These are phyloP conservation scores for Ilex aquifolium DNA, from an alignment of 257 asterid genomes.

Conservation along the genomic window DNA sequence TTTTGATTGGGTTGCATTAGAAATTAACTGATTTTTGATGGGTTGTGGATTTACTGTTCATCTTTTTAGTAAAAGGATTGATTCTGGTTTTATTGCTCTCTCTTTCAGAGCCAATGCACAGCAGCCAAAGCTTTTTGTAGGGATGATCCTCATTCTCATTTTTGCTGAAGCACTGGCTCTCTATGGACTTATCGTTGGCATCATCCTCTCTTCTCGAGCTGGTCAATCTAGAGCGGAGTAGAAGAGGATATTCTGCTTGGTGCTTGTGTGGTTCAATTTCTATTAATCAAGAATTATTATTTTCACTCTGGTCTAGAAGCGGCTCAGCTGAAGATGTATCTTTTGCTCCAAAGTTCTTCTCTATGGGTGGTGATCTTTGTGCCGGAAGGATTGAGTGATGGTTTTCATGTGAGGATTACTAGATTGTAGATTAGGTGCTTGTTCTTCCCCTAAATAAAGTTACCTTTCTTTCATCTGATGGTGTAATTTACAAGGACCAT, in stretches of 20 bases:
- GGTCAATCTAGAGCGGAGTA: conserved; percentile 16
- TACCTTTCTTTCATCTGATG: conserved; percentile 9
- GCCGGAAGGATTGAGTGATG: not conserved
- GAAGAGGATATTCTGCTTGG: not conserved
- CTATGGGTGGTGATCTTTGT: not conserved
- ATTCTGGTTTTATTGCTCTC: not conserved
- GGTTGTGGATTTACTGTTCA: no score
- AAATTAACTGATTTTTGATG: no score
- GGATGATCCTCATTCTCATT: conserved; percentile 81
- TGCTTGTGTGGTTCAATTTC: no score
- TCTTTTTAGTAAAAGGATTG: not conserved
- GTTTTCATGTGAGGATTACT: conserved; percentile 9
- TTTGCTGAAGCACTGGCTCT: conserved; percentile 80
- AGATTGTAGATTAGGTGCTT: conserved; percentile 30
- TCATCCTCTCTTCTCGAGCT: conserved; percentile 85
- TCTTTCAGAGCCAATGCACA: not conserved
- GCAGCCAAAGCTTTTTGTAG: conserved; percentile 15
- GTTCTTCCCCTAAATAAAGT: conserved; percentile 31
- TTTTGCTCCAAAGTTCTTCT: not conserved
- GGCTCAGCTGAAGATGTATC: not conserved
- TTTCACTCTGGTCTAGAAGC: not conserved
- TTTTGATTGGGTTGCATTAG: not conserved
- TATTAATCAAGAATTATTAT: no score
- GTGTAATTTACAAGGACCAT: conserved; percentile 10
- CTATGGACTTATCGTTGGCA: conserved; percentile 78